Conservation (phyloP, 106 monocot genomes). For the Triglochin maritima region DNA sequence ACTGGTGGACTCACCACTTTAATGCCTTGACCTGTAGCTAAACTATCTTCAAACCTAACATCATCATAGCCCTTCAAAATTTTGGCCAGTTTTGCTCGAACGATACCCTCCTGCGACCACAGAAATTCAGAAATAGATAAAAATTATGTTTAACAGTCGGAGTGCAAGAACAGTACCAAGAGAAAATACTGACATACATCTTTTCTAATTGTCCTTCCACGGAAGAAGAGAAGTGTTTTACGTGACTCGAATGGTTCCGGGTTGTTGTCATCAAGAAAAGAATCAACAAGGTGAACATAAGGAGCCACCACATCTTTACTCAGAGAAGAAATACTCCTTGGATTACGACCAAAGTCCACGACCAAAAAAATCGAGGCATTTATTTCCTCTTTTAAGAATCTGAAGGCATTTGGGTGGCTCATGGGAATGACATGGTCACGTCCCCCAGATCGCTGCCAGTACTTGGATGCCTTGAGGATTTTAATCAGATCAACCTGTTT, state of each 20-base stretch:
- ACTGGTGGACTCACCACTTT: constrained; percentile 38
- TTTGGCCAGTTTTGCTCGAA: constrained; percentile 60
- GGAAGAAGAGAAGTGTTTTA: constrained; percentile 83
- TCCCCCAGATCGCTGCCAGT: constrained; percentile 72
- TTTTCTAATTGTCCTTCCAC: constrained; percentile 90
- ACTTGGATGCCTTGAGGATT: constrained; percentile 54
- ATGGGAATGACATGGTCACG: constrained; percentile 91
- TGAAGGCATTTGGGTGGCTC: constrained; percentile 96
- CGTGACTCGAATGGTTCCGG: constrained; percentile 69
- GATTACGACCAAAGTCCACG: constrained; percentile 76
- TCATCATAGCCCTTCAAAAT: constrained; percentile 54
- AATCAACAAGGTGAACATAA: constrained; percentile 81
- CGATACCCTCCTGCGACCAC: constrained; percentile 66
- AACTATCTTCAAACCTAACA: constrained; percentile 71
- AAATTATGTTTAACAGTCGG: neutral
- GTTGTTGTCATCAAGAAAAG: constrained; percentile 48
- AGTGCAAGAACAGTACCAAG: neutral
- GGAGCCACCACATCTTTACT: constrained; percentile 85
- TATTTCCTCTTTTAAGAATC: constrained; percentile 66
- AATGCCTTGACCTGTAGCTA: constrained; percentile 74
- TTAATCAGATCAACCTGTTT: constrained; percentile 68
- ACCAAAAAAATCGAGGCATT: constrained; percentile 87
- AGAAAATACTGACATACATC: constrained; percentile 43
- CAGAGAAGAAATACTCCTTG: constrained; percentile 42
- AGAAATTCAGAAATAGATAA: neutral